Percentiles rank a stretch among this genome's conserved stretches.
These are phyloP conservation scores for Akanthomyces uredinophilus DNA, from an alignment of 2,329 filamentous ascomycete genomes.

Conservation along the genomic window DNA sequence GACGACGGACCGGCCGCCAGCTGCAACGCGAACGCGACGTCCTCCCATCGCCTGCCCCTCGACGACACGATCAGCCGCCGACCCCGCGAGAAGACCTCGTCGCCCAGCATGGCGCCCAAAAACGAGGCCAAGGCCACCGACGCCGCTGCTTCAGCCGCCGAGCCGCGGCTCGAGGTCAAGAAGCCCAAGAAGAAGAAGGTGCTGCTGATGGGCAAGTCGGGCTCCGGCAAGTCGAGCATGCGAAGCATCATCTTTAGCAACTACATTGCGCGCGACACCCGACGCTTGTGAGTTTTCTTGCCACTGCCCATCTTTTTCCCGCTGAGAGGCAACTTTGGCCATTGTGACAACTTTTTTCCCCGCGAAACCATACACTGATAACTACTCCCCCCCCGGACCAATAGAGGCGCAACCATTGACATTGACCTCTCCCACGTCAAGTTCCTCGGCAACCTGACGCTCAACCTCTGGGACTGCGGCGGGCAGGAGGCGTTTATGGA, in stretches of 20 bases:
- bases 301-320: too few relatives aligned
- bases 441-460: conserved; percentile 93
- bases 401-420: conserved; percentile 85
- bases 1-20: too few relatives aligned
- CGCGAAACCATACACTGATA: background rate
- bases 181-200: conserved; percentile 84
- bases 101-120: conserved; percentile 28
- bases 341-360: too few relatives aligned
- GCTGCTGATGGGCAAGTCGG: conserved; percentile 88
- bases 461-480: conserved; percentile 98
- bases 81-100: too few relatives aligned
- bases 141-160: conserved; percentile 24
- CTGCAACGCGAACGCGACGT: too few relatives aligned
- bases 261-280: conserved; percentile 93
- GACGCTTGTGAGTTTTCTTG: conserved; percentile 57
- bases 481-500: conserved; percentile 99
- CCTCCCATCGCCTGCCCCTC: too few relatives aligned
- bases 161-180: conserved; percentile 48
- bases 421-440: conserved; percentile 98
- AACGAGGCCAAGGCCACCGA: conserved; percentile 28
- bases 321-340: too few relatives aligned
- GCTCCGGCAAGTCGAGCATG: conserved; percentile 98
- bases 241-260: conserved; percentile 98
- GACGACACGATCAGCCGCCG: too few relatives aligned
- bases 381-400: background rate